phyloP scores from a whole-genome alignment of 805 yeast species.

The Debaryomyces hansenii region DNA sequence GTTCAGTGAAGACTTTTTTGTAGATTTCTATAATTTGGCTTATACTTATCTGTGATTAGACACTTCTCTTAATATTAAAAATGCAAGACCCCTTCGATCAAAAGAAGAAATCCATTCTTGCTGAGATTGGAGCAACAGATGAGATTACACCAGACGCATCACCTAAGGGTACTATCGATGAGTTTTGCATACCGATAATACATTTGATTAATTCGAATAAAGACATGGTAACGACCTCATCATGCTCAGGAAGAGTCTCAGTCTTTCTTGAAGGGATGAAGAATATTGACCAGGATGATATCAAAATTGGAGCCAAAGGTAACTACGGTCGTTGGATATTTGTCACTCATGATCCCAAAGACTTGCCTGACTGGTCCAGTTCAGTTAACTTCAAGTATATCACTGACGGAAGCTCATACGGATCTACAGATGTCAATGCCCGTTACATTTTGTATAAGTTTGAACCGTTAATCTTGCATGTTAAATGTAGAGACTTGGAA shows the following conservation, averaged over 20 bases:
- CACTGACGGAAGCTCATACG: constrained; percentile 2
- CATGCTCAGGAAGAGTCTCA: constrained; percentile 85
- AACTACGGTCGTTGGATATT: constrained; percentile 82
- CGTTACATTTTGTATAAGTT: constrained; percentile 73
- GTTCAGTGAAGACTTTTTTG: background rate
- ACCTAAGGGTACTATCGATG: constrained; percentile 88
- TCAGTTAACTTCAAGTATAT: constrained; percentile 19
- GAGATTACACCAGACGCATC: constrained; percentile 60
- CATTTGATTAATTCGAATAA: constrained; percentile 58
- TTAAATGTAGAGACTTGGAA: constrained; percentile 64
- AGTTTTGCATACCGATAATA: constrained; percentile 69
- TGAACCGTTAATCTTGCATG: constrained; percentile 84
- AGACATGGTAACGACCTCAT: constrained; percentile 81
- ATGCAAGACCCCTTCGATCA: constrained; percentile 63
- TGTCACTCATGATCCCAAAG: constrained; percentile 64
- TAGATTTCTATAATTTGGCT: too few species aligned
- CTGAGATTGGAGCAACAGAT: constrained; percentile 49
- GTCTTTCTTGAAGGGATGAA: constrained; percentile 79
- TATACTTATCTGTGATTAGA: too few species aligned
- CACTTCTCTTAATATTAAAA: background rate
- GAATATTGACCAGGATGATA: constrained; percentile 12
- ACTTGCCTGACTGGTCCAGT: constrained; percentile 51
- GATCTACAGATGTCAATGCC: constrained; percentile 16
- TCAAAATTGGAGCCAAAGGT: constrained; percentile 77
- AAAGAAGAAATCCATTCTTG: constrained; percentile 55